Evolutionary conservation across 1,139 yeast species (phyloP).

Genomic region (Yamadazyma siamensis): DNA sequence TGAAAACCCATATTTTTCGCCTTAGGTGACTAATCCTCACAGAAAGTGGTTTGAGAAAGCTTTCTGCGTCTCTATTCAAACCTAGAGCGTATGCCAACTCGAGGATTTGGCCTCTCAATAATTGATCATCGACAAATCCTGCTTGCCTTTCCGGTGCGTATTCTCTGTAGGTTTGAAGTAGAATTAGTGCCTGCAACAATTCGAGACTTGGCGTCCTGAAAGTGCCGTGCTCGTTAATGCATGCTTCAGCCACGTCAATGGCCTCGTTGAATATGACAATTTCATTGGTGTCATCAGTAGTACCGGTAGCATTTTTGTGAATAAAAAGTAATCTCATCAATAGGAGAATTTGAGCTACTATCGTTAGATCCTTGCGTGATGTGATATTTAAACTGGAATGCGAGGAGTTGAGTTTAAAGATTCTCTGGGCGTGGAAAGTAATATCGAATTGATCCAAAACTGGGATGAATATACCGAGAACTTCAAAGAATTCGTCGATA

Average conservation of each 20-base stretch:
- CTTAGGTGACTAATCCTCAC: conserved; percentile 31
- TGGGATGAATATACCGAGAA: no score
- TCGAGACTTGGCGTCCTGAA: conserved; percentile 42
- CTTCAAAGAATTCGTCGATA: no score
- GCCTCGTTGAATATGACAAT: no score
- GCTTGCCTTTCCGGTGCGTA: conserved; percentile 33
- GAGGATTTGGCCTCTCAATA: conserved; percentile 33
- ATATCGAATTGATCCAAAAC: no score
- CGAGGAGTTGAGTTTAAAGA: no score
- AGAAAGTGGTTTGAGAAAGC: conserved; percentile 22
- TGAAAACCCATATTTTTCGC: conserved; percentile 43
- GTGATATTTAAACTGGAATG: no score
- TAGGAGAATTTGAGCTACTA: no score
- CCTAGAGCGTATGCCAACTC: conserved; percentile 52
- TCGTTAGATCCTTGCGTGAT: no score
- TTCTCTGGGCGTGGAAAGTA: no score
- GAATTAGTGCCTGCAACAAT: conserved; percentile 43
- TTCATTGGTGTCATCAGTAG: no score
- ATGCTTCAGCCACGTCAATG: conserved; percentile 29
- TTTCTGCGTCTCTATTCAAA: conserved; percentile 48
- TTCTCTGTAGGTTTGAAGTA: conserved; percentile 24
- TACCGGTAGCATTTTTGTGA: no score
- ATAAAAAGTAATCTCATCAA: no score
- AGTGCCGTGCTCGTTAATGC: conserved; percentile 32
- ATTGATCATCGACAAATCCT: conserved; percentile 15